Conservation (phyloP, 2,329 filamentous ascomycete genomes). For the Lasiodiplodia hormozganensis region DNA sequence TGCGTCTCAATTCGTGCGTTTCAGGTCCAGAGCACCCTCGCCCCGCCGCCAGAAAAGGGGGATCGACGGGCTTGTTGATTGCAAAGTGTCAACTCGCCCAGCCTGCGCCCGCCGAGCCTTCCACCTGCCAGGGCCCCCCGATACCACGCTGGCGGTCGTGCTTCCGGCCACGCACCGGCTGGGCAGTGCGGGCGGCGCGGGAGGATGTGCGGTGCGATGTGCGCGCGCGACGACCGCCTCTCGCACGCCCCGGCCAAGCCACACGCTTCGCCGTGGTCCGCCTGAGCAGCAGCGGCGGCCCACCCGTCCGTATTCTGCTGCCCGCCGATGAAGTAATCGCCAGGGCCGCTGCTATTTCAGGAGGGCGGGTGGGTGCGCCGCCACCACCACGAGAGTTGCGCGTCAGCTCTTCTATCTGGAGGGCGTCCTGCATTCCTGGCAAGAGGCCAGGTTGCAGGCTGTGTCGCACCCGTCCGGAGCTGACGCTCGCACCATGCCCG, state of each 20-base stretch:
- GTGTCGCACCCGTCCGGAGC: constrained; percentile 14
- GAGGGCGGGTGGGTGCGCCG: constrained; percentile 21
- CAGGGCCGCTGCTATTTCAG: constrained; percentile 25
- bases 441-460: constrained; percentile 25
- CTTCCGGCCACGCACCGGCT: constrained; percentile 17
- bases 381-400: constrained; percentile 16
- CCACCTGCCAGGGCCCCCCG: constrained; percentile 21
- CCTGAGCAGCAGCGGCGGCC: constrained; percentile 20
- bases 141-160: constrained; percentile 15
- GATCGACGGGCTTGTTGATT: constrained; percentile 30
- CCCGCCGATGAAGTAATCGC: constrained; percentile 22
- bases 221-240: constrained; percentile 12
- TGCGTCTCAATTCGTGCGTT: constrained; percentile 28
- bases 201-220: constrained; percentile 26
- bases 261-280: constrained; percentile 6
- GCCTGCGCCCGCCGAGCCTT: constrained; percentile 16
- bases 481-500: constrained; percentile 18
- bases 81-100: constrained; percentile 27
- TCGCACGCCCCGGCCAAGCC: constrained; percentile 15
- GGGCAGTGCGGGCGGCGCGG: constrained; percentile 21
- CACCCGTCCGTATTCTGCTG: constrained; percentile 13
- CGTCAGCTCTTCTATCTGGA: not conserved
- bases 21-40: constrained; percentile 26
- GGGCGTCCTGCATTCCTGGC: constrained; percentile 19
- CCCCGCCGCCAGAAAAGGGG: constrained; percentile 29